Base-by-base conservation (phyloP, 2,329 filamentous ascomycete genomes). In the Didymella segeticola region DNA sequence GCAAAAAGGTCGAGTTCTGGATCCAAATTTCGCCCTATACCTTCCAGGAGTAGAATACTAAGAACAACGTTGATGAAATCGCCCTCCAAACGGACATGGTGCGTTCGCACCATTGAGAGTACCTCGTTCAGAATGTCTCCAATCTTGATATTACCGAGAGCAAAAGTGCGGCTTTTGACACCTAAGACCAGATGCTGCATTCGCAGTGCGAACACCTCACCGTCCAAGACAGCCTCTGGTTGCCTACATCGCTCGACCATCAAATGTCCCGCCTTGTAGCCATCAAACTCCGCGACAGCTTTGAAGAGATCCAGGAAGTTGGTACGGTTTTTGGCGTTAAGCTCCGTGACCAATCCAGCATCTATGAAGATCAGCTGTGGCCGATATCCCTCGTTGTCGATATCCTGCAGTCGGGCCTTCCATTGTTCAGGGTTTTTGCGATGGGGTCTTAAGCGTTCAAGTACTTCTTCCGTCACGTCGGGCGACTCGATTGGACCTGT, bases 11-110 rank as follows among this genome's bases (percentile, higher is more conserved):
- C 95, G 39, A 97, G 80, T 47, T 93, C 82, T 0, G 95, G 93
- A 72, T 98, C 89, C 14, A 99, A 78, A 54, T 83, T 91, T 57
- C 95, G 84, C 0, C 95, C 95, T 67, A 98, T 99, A 6, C 95
- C 95, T 73, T 99, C 95, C 1, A 99, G 82, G 2, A 99, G 82
- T 27, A 99, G 79, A 47, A 98, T 97, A 55, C 91, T 96, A 53
- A 99, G 89, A 25, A 99, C 93, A 4, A 99, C 95, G 70, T 99
- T 99, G 71, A 99, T 92, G 71, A 98, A 99, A 73, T 99, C 95
- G 8, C 95, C 95, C 75, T 99, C 95, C 43, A 99, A 83, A 8
- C 95, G 84, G 4, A 99, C 95, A 70, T 99, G 95, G 72, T 99
- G 95, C 9, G 82, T 80, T 49, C 95, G 86, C 25, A 99, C 95